Base-by-base conservation (phyloP, 2,329 filamentous ascomycete genomes). In the Aspergillus tanneri region DNA sequence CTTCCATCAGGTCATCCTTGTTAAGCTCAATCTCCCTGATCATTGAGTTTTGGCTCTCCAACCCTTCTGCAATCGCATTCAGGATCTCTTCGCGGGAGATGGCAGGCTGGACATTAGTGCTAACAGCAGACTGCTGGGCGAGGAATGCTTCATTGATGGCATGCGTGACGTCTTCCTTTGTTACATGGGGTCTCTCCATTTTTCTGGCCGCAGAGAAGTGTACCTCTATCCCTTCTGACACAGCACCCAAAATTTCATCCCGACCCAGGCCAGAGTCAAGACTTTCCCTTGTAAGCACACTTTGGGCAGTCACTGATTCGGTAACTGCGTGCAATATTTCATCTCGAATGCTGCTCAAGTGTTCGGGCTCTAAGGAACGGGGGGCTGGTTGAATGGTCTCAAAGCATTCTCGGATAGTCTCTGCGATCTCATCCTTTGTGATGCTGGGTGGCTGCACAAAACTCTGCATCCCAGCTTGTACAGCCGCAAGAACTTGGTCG, bases 401-500 rank as follows among this genome's bases (percentile, higher is more conserved):
- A 3, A 97, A 75, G 53, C 88, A 95, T 66, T 95, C 89, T 21
- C 88, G 83, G 18, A 97, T 88, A 2, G 88, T 88, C 41, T 86
- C 82, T 4, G 95, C 79, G 18, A 96, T 85, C 59, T 96, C 91
- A 43, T 95, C 89, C 37, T 86, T 81, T 0, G 90, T 88, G 41
- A 92, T 77, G 6, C 75, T 79, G 1, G 84, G 78, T 23, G 88
- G 82, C 1, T 83, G 82, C 38, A 90, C 83, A 5, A 92, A 93
- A 63, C 90, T 83, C 65, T 91, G 86, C 45, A 96, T 74, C 8
- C 88, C 90, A 60, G 92, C 87, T n/a, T 90, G 83, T 10, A 97
- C 86, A 24, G 90, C 90, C 40, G 85, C 80, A 60, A 91, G 86
- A 18, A 96, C 87, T 61, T 96, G 90, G 2, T 95, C 90, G 55